Evolutionary conservation across 306 rosid genomes (phyloP).

Genomic region (Lathyrus oleraceus): DNA sequence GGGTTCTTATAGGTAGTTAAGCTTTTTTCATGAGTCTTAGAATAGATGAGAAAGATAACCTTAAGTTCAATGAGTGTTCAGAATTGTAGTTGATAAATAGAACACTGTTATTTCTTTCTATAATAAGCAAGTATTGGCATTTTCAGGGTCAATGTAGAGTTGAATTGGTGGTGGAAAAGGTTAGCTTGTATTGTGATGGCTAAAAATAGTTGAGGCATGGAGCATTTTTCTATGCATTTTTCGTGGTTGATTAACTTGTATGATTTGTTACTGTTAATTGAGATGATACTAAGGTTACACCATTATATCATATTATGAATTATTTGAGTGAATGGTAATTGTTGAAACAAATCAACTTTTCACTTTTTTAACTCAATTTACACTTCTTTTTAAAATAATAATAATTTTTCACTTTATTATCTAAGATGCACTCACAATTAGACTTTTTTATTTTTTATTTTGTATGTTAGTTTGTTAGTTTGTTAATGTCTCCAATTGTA

Average conservation of each 20-base stretch:
- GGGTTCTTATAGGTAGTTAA: slow-evolving; percentile 31
- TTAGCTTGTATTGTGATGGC: slow-evolving; percentile 26
- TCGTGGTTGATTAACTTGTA: slow-evolving; percentile 1
- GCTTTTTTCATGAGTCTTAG: neutral
- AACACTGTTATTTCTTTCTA: slow-evolving; percentile 24
- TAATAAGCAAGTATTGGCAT: slow-evolving; percentile 1
- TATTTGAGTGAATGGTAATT: neutral
- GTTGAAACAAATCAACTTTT: neutral
- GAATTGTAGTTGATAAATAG: slow-evolving; percentile 2
- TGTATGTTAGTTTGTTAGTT: too few species aligned
- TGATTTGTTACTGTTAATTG: slow-evolving; percentile 6
- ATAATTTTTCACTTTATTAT: neutral
- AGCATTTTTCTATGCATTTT: neutral
- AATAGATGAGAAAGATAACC: slow-evolving; percentile 26
- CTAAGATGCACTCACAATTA: neutral
- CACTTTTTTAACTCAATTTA: neutral
- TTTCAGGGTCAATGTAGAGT: slow-evolving; percentile 6
- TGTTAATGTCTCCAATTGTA: too few species aligned
- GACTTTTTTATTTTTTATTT: neutral
- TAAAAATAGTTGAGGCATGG: slow-evolving; percentile 9
- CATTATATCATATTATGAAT: too few species aligned
- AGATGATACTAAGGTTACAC: neutral
- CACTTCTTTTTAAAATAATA: neutral
- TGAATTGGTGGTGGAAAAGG: slow-evolving; percentile 24
- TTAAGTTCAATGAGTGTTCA: slow-evolving; percentile 24